Conservation (phyloP, 2,329 filamentous ascomycete species). For the Penicillium palitans region DNA sequence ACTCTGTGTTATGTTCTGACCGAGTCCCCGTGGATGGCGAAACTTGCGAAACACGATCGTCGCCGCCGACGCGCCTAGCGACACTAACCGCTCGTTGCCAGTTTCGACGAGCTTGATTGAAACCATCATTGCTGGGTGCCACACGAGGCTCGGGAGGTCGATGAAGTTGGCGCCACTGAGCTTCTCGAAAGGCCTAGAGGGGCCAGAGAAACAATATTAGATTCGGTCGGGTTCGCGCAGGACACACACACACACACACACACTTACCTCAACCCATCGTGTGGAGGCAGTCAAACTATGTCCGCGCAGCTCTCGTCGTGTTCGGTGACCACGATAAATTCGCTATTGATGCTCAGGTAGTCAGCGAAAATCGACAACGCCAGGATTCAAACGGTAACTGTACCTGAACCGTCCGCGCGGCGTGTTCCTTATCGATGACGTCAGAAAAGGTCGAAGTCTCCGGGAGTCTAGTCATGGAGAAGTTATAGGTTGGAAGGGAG, state of each 20-base stretch:
- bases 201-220: neutral
- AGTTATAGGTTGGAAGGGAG: neutral
- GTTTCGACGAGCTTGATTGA: slow-evolving; percentile 59
- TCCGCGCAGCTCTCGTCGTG: slow-evolving; percentile 69
- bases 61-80: slow-evolving; percentile 69
- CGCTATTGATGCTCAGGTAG: slow-evolving; percentile 49
- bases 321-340: slow-evolving; percentile 75
- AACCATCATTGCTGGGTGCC: slow-evolving; percentile 15
- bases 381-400: neutral
- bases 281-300: slow-evolving; percentile 67
- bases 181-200: slow-evolving; percentile 54
- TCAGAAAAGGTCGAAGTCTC: slow-evolving; percentile 10
- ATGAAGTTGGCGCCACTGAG: slow-evolving; percentile 53
- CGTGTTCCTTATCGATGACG: slow-evolving; percentile 20
- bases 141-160: slow-evolving; percentile 36
- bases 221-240: too few relatives aligned
- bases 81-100: slow-evolving; percentile 76
- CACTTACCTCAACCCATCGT: slow-evolving; percentile 66
- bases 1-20: slow-evolving; percentile 44
- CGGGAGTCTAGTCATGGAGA: neutral
- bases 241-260: too few relatives aligned
- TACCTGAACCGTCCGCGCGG: slow-evolving; percentile 27
- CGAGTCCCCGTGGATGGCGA: slow-evolving; percentile 37
- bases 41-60: slow-evolving; percentile 31
- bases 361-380: neutral